Evolutionary conservation across 2,329 filamentous ascomycete species (phyloP).

Genomic region (Fusarium sp.): DNA sequence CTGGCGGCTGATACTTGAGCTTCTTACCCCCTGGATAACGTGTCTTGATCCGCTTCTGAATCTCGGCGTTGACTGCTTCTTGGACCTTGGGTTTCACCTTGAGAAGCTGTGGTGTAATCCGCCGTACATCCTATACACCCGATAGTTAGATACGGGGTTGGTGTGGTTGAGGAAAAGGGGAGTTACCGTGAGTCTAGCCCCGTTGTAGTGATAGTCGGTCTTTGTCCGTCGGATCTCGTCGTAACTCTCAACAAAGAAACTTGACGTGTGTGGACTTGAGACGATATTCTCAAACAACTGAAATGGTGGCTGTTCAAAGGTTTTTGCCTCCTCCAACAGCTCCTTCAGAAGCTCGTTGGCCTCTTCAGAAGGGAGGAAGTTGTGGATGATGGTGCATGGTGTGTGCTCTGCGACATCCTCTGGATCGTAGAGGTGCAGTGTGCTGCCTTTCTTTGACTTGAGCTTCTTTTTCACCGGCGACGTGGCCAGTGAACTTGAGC

Average conservation of each 20-base stretch:
- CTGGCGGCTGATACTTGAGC: slow-evolving; percentile 79
- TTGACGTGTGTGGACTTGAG: slow-evolving; percentile 83
- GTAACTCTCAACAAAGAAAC: slow-evolving; percentile 83
- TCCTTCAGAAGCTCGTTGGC: slow-evolving; percentile 82
- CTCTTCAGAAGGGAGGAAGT: slow-evolving; percentile 79
- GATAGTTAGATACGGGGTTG: slow-evolving; percentile 15
- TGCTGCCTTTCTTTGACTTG: slow-evolving; percentile 81
- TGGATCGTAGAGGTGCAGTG: slow-evolving; percentile 85
- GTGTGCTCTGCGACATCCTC: slow-evolving; percentile 85
- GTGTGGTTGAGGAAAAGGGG: neutral
- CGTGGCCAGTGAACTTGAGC: slow-evolving; percentile 18
- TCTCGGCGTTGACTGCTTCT: slow-evolving; percentile 80
- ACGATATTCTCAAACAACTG: slow-evolving; percentile 92
- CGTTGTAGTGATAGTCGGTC: slow-evolving; percentile 88
- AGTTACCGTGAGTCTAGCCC: slow-evolving; percentile 72
- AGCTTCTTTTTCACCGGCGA: slow-evolving; percentile 59
- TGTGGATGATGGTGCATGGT: slow-evolving; percentile 91
- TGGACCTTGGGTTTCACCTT: slow-evolving; percentile 78
- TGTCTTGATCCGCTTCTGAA: slow-evolving; percentile 75
- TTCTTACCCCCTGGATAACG: slow-evolving; percentile 78
- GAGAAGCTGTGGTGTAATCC: slow-evolving; percentile 79
- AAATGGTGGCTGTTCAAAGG: slow-evolving; percentile 79
- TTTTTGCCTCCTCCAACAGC: slow-evolving; percentile 77
- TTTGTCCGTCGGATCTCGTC: slow-evolving; percentile 78
- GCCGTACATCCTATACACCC: slow-evolving; percentile 73